Evolutionary conservation across 441 rosid species (phyloP), one percentile per base, ranked within the genome.

Genomic region (Dalechampia spathulata): DNA sequence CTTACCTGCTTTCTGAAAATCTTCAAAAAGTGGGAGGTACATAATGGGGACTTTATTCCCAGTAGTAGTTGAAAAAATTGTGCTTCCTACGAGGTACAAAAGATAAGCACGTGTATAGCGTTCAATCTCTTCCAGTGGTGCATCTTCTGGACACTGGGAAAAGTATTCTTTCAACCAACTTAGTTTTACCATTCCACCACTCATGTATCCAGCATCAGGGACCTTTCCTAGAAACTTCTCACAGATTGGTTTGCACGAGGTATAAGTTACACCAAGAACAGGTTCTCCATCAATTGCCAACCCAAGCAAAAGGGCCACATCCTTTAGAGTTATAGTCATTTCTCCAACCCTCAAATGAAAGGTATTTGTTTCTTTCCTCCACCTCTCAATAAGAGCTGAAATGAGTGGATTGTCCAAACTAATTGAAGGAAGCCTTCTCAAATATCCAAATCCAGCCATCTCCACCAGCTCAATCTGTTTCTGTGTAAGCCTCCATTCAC

Each of bases 361-460:
- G 0, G 84, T 84, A 45, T 80, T 87, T 42, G 96, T 85, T 68
- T 87, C 96, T 53, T 79, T 68, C 52, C 87, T 71, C 93, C 89
- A 83, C 47, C 90, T 72, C 67, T 87, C 90, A 23, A 80, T 81
- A 13, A 82, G 72, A 0, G 96, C 87, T 48, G 90, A 80, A 50
- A 87, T 80, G 8, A 84, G 81, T 4, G 83, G 79, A 58, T 78
- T 82, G 75, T 87, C 87, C 61, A 87, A 64, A 65, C 82, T 79
- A 60, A 87, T 76, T 0, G 85, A 74, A 56, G 82, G 83, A 60
- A 82, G 76, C 59, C 74, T 65, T 58, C 83, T 73, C 49, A 87
- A 80, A 70, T 77, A 65, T 63, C 76, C 83, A 67, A 87, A 87
- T 30, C 95, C 89, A 6, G 86, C 91, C 69, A 69, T 84, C 21